These are phyloP conservation scores for Phytophthora lateralis DNA, from an alignment of 352 stramenopile species.

Conservation along the genomic window DNA sequence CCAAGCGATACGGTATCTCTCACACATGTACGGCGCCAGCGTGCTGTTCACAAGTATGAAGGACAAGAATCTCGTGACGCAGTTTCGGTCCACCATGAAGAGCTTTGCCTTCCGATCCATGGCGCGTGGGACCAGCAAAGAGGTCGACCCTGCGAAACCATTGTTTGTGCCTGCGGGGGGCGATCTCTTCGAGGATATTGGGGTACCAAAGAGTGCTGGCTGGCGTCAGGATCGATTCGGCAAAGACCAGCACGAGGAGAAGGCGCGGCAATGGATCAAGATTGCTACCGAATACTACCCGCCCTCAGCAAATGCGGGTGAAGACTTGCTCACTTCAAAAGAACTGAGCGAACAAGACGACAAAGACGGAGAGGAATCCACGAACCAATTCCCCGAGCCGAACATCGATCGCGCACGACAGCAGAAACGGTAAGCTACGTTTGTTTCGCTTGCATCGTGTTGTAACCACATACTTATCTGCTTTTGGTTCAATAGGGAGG, in stretches of 20 bases:
- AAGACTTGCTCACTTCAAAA: conserved; percentile 31
- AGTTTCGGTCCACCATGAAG: conserved; percentile 75
- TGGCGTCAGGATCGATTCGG: conserved; percentile 55
- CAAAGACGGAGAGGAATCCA: conserved; percentile 31
- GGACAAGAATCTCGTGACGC: conserved; percentile 80
- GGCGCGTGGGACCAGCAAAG: conserved; percentile 53
- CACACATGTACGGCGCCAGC: conserved; percentile 86
- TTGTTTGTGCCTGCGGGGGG: conserved; percentile 74
- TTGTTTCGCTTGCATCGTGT: not conserved
- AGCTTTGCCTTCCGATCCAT: conserved; percentile 63
- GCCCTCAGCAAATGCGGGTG: conserved; percentile 41
- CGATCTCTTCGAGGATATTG: conserved; percentile 81
- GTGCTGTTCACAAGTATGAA: conserved; percentile 88
- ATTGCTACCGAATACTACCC: conserved; percentile 68
- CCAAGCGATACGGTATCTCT: conserved; percentile 87
- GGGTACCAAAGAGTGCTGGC: conserved; percentile 57
- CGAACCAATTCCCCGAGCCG: conserved; percentile 60
- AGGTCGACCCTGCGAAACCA: conserved; percentile 67
- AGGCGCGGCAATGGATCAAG: conserved; percentile 73
- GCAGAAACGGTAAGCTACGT: conserved; percentile 57
- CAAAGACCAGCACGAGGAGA: conserved; percentile 63
- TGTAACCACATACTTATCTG: not conserved
- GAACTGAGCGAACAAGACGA: conserved; percentile 34
- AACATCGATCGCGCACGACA: conserved; percentile 73
- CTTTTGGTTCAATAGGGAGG: conserved; percentile 43